phyloP scores from a whole-genome alignment of 108 stramenopile genomes.

The Cyclotella choctawhatcheeana region DNA sequence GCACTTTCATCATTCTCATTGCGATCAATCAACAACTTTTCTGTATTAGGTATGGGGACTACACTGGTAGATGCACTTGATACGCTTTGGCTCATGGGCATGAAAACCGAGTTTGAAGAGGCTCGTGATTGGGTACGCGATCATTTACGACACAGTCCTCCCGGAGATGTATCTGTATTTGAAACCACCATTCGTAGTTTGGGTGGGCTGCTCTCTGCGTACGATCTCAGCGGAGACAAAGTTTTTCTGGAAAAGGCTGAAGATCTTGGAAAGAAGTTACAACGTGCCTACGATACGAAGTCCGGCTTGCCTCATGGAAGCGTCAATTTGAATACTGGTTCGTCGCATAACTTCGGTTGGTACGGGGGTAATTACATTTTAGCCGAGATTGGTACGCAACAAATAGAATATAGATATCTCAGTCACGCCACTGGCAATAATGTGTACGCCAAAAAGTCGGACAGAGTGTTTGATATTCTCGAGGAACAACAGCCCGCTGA shows the following conservation, averaged over 20 bases:
- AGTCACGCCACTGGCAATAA: conserved; percentile 66
- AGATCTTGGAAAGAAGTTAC: conserved; percentile 70
- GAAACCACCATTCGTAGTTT: conserved; percentile 98
- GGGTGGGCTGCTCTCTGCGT: conserved; percentile 94
- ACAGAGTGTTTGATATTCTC: conserved; percentile 74
- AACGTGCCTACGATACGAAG: conserved; percentile 67
- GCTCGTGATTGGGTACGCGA: conserved; percentile 88
- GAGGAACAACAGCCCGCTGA: conserved; percentile 57
- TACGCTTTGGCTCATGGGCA: conserved; percentile 96
- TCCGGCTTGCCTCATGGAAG: conserved; percentile 68
- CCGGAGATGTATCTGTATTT: conserved; percentile 83
- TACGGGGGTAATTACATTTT: conserved; percentile 52
- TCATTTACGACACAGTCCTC: conserved; percentile 55
- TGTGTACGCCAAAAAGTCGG: conserved; percentile 42
- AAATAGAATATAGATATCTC: conserved; percentile 86
- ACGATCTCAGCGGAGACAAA: conserved; percentile 78
- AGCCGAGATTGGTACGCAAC: conserved; percentile 73
- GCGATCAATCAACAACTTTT: too few relatives aligned
- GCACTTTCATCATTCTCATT: conserved; percentile 49
- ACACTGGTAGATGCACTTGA: conserved; percentile 92
- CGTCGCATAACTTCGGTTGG: conserved; percentile 59
- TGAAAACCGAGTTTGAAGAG: conserved; percentile 92
- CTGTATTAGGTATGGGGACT: conserved; percentile 91
- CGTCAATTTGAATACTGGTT: conserved; percentile 62
- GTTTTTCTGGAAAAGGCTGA: conserved; percentile 78